Evolutionary conservation across 2,329 filamentous ascomycete species (phyloP).

Genomic region (Colletotrichum cordylinicola): DNA sequence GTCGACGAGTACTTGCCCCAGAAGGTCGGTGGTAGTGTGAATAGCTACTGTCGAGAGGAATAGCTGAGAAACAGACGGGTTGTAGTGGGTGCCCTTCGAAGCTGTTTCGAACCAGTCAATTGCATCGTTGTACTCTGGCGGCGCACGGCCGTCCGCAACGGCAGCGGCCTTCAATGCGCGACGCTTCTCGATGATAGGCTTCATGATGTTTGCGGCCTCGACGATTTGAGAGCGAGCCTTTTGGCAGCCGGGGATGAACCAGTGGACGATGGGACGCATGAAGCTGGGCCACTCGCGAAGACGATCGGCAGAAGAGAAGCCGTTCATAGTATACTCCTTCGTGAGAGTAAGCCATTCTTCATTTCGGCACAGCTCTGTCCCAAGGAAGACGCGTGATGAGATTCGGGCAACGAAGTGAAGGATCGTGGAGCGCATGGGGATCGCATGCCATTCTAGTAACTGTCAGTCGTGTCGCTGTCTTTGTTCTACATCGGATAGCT

Average conservation of each 20-base stretch:
- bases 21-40: conserved; percentile 44
- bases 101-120: conserved; percentile 48
- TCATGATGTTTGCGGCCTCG: conserved; percentile 40
- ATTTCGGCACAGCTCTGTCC: conserved; percentile 48
- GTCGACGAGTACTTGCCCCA: conserved; percentile 42
- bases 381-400: conserved; percentile 55
- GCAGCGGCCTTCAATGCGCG: conserved; percentile 29
- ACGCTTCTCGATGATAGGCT: conserved; percentile 34
- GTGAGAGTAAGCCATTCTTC: conserved; percentile 51
- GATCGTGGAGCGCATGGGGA: not conserved
- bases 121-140: conserved; percentile 35
- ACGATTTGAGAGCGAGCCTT: conserved; percentile 40
- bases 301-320: conserved; percentile 37
- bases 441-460: conserved; percentile 25
- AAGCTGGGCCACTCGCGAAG: conserved; percentile 46
- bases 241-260: conserved; percentile 46
- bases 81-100: conserved; percentile 63
- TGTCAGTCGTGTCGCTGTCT: not conserved
- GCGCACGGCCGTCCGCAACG: not conserved
- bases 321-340: conserved; percentile 47
- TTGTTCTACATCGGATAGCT: not conserved
- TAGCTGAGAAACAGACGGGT: conserved; percentile 71
- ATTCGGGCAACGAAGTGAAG: conserved; percentile 48
- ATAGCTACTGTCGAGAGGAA: conserved; percentile 72
- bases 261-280: conserved; percentile 46